phyloP scores from a whole-genome alignment of 306 rosid species.

The Dryas alaskensis region DNA sequence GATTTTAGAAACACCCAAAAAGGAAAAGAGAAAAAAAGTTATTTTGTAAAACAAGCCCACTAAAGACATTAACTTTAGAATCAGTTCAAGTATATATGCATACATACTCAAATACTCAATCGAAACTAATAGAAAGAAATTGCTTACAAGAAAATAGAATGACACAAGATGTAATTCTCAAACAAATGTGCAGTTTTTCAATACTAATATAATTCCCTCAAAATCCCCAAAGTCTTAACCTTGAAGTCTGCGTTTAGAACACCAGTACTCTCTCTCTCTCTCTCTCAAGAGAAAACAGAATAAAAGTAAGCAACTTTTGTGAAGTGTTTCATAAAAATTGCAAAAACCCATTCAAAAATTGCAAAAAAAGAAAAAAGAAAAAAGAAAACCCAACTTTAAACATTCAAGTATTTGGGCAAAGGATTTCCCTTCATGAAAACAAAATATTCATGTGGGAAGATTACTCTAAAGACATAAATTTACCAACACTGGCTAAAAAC shows the following conservation, averaged over 20 bases:
- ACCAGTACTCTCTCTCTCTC: too few relatives aligned
- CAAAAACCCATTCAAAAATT: background rate
- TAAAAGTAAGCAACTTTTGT: background rate
- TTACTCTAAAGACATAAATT: background rate
- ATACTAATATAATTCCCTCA: too few relatives aligned
- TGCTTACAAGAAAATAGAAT: too few relatives aligned
- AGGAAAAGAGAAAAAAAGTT: background rate
- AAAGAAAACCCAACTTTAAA: constrained; percentile 11
- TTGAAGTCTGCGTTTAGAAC: too few relatives aligned
- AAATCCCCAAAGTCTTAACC: too few relatives aligned
- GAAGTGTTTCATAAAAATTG: background rate
- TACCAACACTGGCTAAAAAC: background rate
- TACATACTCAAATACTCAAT: background rate
- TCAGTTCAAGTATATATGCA: constrained; percentile 14
- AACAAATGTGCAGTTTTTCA: too few relatives aligned
- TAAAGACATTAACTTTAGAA: constrained; percentile 24
- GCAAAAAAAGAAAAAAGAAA: background rate
- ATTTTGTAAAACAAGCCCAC: constrained; percentile 19
- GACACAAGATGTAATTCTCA: too few relatives aligned
- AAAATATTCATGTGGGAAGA: background rate
- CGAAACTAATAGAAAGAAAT: background rate
- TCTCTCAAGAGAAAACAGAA: background rate
- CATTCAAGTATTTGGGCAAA: constrained; percentile 1
- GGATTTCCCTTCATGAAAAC: constrained; percentile 12
- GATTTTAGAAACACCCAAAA: background rate